A percentile compares a stretch with the other conserved stretches of the same genome.
These are phyloP conservation scores for Aurantiochytrium sp. DNA, from an alignment of 108 stramenopile species.

Conservation along the genomic window DNA sequence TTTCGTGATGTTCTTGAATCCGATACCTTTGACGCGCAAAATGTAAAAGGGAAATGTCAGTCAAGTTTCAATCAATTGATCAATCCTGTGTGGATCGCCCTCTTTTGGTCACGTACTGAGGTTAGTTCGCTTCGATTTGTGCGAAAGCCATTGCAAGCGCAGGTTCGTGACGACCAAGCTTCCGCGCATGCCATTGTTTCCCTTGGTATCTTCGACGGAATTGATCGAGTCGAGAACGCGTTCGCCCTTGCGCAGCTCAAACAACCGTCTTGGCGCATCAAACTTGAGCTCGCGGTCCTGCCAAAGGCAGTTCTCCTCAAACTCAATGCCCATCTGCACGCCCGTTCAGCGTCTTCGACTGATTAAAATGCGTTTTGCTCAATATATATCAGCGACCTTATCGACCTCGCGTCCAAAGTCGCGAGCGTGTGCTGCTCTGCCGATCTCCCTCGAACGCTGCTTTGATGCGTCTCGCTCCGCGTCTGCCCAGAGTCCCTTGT, in stretches of 20 bases:
- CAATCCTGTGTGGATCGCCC: too few relatives aligned
- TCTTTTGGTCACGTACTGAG: constrained; percentile 20
- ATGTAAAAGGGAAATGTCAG: too few relatives aligned
- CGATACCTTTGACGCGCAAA: constrained; percentile 24
- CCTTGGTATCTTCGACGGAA: constrained; percentile 54
- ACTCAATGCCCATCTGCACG: background rate
- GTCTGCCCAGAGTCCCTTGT: too few relatives aligned
- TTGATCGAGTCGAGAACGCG: constrained; percentile 48
- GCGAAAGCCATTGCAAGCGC: constrained; percentile 49
- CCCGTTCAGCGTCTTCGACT: too few relatives aligned
- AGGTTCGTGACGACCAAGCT: constrained; percentile 50
- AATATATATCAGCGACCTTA: background rate
- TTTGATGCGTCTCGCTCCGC: too few relatives aligned
- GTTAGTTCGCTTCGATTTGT: constrained; percentile 36
- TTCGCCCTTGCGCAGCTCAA: constrained; percentile 42
- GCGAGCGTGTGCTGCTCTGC: too few relatives aligned
- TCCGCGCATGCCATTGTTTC: constrained; percentile 41
- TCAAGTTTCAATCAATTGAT: too few relatives aligned
- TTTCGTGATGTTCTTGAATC: constrained; percentile 30
- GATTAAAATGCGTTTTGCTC: too few relatives aligned
- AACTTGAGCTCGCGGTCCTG: constrained; percentile 59
- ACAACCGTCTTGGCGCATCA: constrained; percentile 21
- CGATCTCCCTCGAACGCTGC: too few relatives aligned
- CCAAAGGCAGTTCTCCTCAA: constrained; percentile 33
- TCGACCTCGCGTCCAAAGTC: too few relatives aligned